Evolutionary conservation across 306 rosid genomes (phyloP), one percentile per base, ranked within the genome.

Genomic region (Vigna radiata): DNA sequence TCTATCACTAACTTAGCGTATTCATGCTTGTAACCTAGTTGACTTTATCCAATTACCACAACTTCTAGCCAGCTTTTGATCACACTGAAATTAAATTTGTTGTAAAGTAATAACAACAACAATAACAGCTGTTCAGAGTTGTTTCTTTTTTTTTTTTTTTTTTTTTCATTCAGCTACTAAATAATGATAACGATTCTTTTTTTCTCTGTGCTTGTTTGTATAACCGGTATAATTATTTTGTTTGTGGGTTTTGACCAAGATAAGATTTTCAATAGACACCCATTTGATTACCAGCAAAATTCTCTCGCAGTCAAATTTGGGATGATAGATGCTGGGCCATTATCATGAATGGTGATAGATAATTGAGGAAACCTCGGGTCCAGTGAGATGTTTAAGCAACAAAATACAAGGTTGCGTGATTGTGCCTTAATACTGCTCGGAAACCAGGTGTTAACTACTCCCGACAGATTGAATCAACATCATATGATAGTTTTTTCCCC

Each of bases 21-120:
- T 86, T 77, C 82, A 77, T 79, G 80, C 76, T 82, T 77, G 67
- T 15, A 81, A 62, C 63, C 70, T 54, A 47, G 83, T 83, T 82
- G 87, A 87, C 88, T 87, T 89, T 55, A 53, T 59, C 53, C 73
- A 56, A 61, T 70, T 55, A 68, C 66, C 48, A 69, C 44, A 33
- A 14, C 25, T 43, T 5, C 2, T 1, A 33, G 63, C 17, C 8
- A 72, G 60, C 72, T 74, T 84, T 73, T 64, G 33, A 83, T 63
- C 19, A 31, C 52, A 33, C 84, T 49, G 44, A 50, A 29, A 46
- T 67, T 73, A 48, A 59, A 67, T 43, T 73, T 68, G 64, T 18
- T 53, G 13, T 3, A 31, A 70, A 60, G 18, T 59, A 59, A 59
- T 59, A 59, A 59, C 14, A 27, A 59, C 18, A 73, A 18, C 75